Conservation (phyloP, 306 rosid species). For the Carpinus viminea region DNA sequence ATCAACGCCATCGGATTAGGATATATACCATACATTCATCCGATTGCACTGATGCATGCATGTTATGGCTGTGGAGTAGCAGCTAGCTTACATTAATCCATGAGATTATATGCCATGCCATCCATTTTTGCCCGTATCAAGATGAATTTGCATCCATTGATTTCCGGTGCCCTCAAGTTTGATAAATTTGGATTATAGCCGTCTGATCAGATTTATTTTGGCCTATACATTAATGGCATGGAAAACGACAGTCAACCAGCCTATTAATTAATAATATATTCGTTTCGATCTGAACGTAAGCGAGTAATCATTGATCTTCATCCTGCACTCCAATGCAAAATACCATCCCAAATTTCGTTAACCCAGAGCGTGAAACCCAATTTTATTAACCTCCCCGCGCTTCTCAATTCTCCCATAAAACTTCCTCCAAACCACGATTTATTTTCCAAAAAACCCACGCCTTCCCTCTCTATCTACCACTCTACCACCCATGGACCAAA, state of each 20-base stretch:
- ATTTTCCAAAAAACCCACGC: too few relatives aligned
- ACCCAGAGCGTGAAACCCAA: too few relatives aligned
- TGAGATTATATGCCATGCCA: not conserved
- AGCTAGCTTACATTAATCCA: not conserved
- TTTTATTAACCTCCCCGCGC: too few relatives aligned
- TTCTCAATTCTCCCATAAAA: too few relatives aligned
- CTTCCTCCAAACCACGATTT: too few relatives aligned
- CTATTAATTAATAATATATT: too few relatives aligned
- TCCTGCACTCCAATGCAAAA: constrained; percentile 24
- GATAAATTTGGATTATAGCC: not conserved
- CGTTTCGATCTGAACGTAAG: too few relatives aligned
- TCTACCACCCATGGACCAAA: too few relatives aligned
- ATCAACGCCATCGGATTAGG: not conserved
- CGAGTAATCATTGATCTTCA: constrained; percentile 28
- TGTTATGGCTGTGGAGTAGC: too few relatives aligned
- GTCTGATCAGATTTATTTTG: not conserved
- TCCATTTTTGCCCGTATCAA: not conserved
- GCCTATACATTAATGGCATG: not conserved
- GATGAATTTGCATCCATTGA: not conserved
- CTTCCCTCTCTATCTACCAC: too few relatives aligned
- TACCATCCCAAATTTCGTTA: not conserved
- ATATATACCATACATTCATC: not conserved
- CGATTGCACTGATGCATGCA: not conserved
- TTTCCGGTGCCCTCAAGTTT: not conserved
- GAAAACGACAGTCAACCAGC: not conserved